Evolutionary conservation across 371 early-diverging fungal genomes (phyloP), one percentile per base, ranked within the genome.

Genomic region (Smittium culicis): DNA sequence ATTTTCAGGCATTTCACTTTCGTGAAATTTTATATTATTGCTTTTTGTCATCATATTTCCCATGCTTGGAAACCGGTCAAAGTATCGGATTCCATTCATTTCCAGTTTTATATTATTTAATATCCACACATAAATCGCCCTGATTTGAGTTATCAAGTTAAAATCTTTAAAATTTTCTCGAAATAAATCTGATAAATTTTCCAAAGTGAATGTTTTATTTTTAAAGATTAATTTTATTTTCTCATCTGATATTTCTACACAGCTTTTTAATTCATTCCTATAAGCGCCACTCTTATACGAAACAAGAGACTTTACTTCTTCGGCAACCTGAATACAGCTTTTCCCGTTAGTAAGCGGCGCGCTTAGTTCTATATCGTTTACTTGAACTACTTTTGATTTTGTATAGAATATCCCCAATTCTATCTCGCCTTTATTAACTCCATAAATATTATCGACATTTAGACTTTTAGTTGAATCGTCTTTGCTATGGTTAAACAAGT

Each of bases 1-100:
- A 20, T 35, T 59, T 27, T 30, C 66, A 11, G 66, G 66, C 17
- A 24, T 2, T 45, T 66, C 66, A 63, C n/a, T n/a, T 11, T 25
- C 14, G 20, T 32, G 24, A 14, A 63, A 63, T 63, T 32, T 33
- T 8, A 29, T 32, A 8, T 16, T 8, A 60, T 60, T 32, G 60
- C 11, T 29, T 11, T 60, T 60, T 60, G n/a, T n/a, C n/a, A n/a
- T n/a, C n/a, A n/a, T n/a, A n/a, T n/a, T n/a, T n/a, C n/a, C n/a
- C n/a, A n/a, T n/a, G n/a, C n/a, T n/a, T n/a, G n/a, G n/a, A n/a
- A n/a, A n/a, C n/a, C n/a, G n/a, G n/a, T n/a, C n/a, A n/a, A n/a
- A n/a, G n/a, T n/a, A n/a, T n/a, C n/a, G n/a, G n/a, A n/a, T n/a
- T n/a, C n/a, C n/a, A n/a, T n/a, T n/a, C n/a, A n/a, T n/a, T 45